Evolutionary conservation across 1,284 basidiomycete genomes (phyloP).

Genomic region (Leccinum ponderosum): DNA sequence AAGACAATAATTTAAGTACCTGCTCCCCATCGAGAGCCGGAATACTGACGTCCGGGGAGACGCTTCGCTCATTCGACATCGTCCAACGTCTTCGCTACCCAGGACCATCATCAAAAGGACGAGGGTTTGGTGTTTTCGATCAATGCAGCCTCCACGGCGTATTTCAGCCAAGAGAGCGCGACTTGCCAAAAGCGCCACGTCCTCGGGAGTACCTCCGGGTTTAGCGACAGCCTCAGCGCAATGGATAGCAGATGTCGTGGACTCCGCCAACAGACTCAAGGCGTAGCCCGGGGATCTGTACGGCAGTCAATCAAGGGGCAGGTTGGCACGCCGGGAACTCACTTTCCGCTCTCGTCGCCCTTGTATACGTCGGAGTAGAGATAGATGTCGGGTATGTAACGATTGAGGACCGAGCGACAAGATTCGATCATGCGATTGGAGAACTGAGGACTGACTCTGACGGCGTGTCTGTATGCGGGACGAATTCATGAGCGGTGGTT

Average conservation of each 20-base stretch:
- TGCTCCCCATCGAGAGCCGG: background rate
- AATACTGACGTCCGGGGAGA: constrained; percentile 76
- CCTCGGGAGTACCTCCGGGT: constrained; percentile 86
- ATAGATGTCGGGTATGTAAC: constrained; percentile 98
- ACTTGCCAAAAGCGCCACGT: constrained; percentile 83
- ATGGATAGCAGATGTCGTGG: constrained; percentile 89
- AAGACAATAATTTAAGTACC: constrained; percentile 14
- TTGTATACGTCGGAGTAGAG: constrained; percentile 99
- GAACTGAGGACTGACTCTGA: constrained; percentile 95
- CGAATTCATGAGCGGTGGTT: constrained; percentile 7
- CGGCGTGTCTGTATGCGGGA: constrained; percentile 68
- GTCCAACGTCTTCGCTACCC: constrained; percentile 94
- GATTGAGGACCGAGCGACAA: constrained; percentile 87
- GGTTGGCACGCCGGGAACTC: constrained; percentile 30
- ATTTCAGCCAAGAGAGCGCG: constrained; percentile 81
- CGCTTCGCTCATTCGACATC: constrained; percentile 83
- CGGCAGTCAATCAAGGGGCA: constrained; percentile 1
- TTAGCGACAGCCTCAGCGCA: constrained; percentile 84
- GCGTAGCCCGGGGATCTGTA: constrained; percentile 93
- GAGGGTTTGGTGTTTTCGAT: constrained; percentile 87
- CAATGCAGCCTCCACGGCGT: constrained; percentile 85
- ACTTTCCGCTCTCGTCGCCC: constrained; percentile 96
- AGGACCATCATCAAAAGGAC: constrained; percentile 91
- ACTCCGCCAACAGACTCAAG: constrained; percentile 87
- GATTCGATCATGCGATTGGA: constrained; percentile 98